phyloP scores from a whole-genome alignment of 345 rosid species.

The Aquilaria yunnanensis region DNA sequence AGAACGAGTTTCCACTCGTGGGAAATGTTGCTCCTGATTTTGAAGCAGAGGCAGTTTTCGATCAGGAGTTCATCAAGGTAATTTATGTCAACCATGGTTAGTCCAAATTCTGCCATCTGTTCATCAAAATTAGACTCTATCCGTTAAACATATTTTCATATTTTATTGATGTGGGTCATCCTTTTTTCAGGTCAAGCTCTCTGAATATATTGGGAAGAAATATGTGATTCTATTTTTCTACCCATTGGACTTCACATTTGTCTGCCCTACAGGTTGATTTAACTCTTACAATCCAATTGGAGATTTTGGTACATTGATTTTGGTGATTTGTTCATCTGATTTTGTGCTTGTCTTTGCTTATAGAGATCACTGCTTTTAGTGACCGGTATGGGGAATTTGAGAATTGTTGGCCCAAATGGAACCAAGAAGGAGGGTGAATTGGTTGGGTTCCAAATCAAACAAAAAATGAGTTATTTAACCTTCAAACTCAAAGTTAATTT shows the following conservation, averaged over 20 bases:
- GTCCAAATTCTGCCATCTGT: too few relatives aligned
- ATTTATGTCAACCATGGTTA: background rate
- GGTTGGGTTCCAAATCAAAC: too few relatives aligned
- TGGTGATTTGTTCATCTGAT: conserved; percentile 2
- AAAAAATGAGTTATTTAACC: too few relatives aligned
- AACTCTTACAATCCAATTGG: background rate
- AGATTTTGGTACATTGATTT: conserved; percentile 9
- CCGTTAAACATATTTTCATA: background rate
- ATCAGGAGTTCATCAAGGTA: conserved; percentile 94
- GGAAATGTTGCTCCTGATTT: conserved; percentile 88
- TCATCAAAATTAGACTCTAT: too few relatives aligned
- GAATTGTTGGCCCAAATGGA: too few relatives aligned
- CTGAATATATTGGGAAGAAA: conserved; percentile 94
- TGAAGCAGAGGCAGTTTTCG: conserved; percentile 97
- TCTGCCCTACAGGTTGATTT: conserved; percentile 90
- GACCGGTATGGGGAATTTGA: conserved; percentile 80
- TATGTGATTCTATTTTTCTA: conserved; percentile 97
- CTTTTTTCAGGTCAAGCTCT: conserved; percentile 77
- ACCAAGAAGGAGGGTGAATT: too few relatives aligned
- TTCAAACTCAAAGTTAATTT: too few relatives aligned
- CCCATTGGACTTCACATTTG: conserved; percentile 98
- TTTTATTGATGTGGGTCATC: background rate
- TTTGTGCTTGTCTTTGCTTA: conserved; percentile 7
- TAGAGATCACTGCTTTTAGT: conserved; percentile 99
- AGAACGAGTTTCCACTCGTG: conserved; percentile 81